Conservation (phyloP, 2,329 filamentous ascomycete genomes). For the Dactylellina leptospora region DNA sequence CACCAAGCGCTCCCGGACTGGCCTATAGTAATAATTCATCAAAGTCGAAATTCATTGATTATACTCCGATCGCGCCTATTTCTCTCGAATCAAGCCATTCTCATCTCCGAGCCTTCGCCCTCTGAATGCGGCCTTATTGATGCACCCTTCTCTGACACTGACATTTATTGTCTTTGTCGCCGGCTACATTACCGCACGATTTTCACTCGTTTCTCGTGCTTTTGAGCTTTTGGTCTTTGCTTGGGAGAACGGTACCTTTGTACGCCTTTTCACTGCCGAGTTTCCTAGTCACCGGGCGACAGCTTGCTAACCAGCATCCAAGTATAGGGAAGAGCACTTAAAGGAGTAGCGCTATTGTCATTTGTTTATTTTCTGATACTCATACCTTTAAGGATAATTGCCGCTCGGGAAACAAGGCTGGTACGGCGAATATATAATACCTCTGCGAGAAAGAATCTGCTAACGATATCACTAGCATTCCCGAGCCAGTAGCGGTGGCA, state of each 20-base stretch:
- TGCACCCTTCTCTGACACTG: constrained; percentile 52
- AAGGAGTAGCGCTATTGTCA: constrained; percentile 83
- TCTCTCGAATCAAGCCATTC: neutral
- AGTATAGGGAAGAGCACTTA: constrained; percentile 78
- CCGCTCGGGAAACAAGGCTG: constrained; percentile 78
- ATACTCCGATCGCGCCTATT: too few relatives aligned
- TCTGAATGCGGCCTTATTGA: constrained; percentile 46
- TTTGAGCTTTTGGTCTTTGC: constrained; percentile 98
- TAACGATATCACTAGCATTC: constrained; percentile 26
- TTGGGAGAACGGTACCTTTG: constrained; percentile 97
- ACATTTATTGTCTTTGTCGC: constrained; percentile 79
- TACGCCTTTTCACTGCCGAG: constrained; percentile 64
- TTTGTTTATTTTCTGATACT: constrained; percentile 84
- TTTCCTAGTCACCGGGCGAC: neutral
- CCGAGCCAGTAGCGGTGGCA: constrained; percentile 76
- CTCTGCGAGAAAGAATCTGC: neutral
- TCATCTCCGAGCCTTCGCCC: constrained; percentile 8
- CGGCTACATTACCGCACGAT: constrained; percentile 98
- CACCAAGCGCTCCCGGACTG: neutral
- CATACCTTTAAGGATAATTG: constrained; percentile 83
- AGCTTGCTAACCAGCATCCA: constrained; percentile 41
- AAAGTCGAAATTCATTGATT: too few relatives aligned
- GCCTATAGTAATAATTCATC: too few relatives aligned
- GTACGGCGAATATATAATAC: constrained; percentile 67
- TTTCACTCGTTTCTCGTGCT: constrained; percentile 94